A percentile compares a stretch with the other conserved stretches of the same genome.
phyloP scores from a whole-genome alignment of 805 yeast genomes.

The Cyberlindnera mrakii region DNA sequence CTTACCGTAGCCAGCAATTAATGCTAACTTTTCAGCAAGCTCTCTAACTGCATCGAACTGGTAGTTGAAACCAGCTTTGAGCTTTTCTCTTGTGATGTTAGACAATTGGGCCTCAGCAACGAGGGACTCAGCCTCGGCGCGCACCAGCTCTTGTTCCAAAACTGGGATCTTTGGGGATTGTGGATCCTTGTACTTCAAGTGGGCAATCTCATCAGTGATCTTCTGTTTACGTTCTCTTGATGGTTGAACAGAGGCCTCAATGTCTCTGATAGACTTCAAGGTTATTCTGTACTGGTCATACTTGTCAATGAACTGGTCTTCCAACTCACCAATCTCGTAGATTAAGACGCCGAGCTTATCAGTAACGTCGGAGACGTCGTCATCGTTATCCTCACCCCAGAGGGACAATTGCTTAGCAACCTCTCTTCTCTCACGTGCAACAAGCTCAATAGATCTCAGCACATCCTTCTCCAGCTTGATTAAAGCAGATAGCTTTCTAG shows the following conservation, averaged over 20 bases:
- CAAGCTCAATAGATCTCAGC: conserved; percentile 88
- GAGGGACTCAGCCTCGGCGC: conserved; percentile 98
- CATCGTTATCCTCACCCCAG: conserved; percentile 98
- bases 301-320: conserved; percentile 96
- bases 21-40: conserved; percentile 90
- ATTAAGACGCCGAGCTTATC: conserved; percentile 95
- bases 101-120: conserved; percentile 99
- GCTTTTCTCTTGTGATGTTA: conserved; percentile 95
- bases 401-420: conserved; percentile 95
- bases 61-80: conserved; percentile 95
- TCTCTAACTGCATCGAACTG: conserved; percentile 95
- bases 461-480: conserved; percentile 96
- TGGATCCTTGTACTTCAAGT: conserved; percentile 97
- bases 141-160: conserved; percentile 95
- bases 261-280: conserved; percentile 88
- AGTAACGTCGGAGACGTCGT: conserved; percentile 93
- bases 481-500: conserved; percentile 84
- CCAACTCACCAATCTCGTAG: conserved; percentile 95
- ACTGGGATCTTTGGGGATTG: conserved; percentile 93
- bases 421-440: conserved; percentile 88
- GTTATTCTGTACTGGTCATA: conserved; percentile 98
- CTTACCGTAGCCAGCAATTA: conserved; percentile 98
- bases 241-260: conserved; percentile 97
- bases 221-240: conserved; percentile 97
- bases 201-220: conserved; percentile 96